Evolutionary conservation across 306 rosid genomes (phyloP).

Genomic region (Canavalia ensiformis): DNA sequence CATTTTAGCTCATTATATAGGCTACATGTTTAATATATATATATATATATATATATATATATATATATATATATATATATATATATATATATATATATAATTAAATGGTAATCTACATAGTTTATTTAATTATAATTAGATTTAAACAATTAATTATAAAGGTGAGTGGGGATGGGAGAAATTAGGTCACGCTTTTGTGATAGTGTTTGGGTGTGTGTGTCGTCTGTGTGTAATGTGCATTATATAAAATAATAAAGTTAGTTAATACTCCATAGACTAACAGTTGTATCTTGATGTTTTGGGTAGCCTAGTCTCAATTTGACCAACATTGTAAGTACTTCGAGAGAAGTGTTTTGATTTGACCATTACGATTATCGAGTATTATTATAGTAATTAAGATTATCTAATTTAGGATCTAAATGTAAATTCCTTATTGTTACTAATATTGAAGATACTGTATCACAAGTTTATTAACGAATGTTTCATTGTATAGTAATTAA

Average conservation of each 20-base stretch:
- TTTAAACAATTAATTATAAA: constrained; percentile 2
- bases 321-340: neutral
- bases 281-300: neutral
- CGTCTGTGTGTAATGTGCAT: neutral
- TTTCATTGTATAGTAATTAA: no score
- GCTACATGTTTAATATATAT: neutral
- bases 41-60: no score
- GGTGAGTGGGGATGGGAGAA: constrained; percentile 3
- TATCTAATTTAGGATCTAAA: no score
- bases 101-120: neutral
- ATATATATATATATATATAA: no score
- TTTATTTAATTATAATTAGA: no score
- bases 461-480: no score
- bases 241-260: neutral
- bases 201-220: neutral
- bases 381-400: neutral
- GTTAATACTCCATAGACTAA: neutral
- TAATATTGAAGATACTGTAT: no score
- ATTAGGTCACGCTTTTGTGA: constrained; percentile 17
- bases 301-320: neutral
- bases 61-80: no score
- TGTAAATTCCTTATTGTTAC: no score
- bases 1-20: neutral
- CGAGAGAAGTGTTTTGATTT: neutral
- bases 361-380: constrained; percentile 26